phyloP scores from a whole-genome alignment of 805 yeast species.

The Ogataea siamensis region DNA sequence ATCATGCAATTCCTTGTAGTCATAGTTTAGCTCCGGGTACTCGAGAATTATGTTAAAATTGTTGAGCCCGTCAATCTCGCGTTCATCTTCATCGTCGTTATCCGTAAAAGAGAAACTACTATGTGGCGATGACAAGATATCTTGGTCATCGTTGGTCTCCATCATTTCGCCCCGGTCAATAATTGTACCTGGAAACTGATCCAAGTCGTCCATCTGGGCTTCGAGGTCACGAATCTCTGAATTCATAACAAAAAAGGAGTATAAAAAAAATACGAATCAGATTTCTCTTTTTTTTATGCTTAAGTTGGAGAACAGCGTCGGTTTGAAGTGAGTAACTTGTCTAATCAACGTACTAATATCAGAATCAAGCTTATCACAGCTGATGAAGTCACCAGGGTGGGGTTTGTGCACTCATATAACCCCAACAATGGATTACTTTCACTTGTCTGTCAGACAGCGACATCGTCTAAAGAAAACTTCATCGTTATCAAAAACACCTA shows the following conservation, averaged over 20 bases:
- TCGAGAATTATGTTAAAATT: slow-evolving; percentile 35
- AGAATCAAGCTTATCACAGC: slow-evolving; percentile 62
- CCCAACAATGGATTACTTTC: slow-evolving; percentile 44
- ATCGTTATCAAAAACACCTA: slow-evolving; percentile 56
- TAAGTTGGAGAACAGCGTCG: slow-evolving; percentile 34
- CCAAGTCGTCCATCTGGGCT: slow-evolving; percentile 19
- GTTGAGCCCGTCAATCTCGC: slow-evolving; percentile 34
- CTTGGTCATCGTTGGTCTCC: slow-evolving; percentile 33
- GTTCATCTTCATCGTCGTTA: slow-evolving; percentile 26
- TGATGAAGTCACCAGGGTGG: slow-evolving; percentile 56
- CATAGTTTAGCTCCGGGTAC: slow-evolving; percentile 45
- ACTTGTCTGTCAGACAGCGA: slow-evolving; percentile 32
- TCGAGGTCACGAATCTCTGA: slow-evolving; percentile 14
- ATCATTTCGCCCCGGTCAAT: slow-evolving; percentile 33
- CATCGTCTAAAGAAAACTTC: slow-evolving; percentile 35
- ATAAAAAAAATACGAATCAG: background rate
- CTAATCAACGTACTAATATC: slow-evolving; percentile 7
- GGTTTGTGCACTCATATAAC: slow-evolving; percentile 61
- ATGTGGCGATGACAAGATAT: slow-evolving; percentile 30
- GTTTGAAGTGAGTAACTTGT: slow-evolving; percentile 32
- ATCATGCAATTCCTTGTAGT: slow-evolving; percentile 36
- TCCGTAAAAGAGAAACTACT: slow-evolving; percentile 30
- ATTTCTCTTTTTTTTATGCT: slow-evolving; percentile 20
- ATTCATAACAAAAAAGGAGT: slow-evolving; percentile 6
- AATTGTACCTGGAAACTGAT: slow-evolving; percentile 29